A percentile compares a stretch with the other conserved stretches of the same genome.
Evolutionary conservation across 1,284 basidiomycete genomes (phyloP).

Genomic region (Takashimella koratensis): DNA sequence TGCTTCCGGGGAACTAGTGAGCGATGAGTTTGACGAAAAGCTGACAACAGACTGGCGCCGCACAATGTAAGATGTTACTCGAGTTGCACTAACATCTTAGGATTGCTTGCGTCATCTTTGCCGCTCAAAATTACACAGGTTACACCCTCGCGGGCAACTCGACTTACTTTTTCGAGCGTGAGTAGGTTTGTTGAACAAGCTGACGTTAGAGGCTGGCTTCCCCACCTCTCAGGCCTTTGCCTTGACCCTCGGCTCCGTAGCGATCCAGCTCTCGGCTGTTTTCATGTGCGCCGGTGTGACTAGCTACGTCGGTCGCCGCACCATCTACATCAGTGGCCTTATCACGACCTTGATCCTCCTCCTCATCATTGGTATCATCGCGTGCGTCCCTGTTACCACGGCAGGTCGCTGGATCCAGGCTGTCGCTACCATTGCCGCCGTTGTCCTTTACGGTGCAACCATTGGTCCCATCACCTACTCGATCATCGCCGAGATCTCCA

Average conservation of each 20-base stretch:
- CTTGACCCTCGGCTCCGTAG: neutral
- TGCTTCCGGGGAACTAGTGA: constrained; percentile 49
- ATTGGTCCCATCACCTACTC: constrained; percentile 24
- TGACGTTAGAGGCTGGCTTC: no score
- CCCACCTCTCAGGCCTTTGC: no score
- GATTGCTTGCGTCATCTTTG: constrained; percentile 45
- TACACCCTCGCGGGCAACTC: constrained; percentile 36
- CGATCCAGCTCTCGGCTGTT: neutral
- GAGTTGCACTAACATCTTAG: no score
- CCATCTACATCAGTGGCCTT: constrained; percentile 1
- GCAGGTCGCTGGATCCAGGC: neutral
- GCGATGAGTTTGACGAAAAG: constrained; percentile 49
- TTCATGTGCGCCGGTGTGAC: neutral
- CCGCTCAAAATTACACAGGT: constrained; percentile 41
- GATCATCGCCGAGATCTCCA: constrained; percentile 10
- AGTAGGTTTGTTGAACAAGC: no score
- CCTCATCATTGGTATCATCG: constrained; percentile 1
- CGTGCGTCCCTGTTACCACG: neutral
- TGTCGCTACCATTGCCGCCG: constrained; percentile 3
- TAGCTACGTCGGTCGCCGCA: constrained; percentile 1
- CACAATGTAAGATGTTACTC: no score
- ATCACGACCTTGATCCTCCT: neutral
- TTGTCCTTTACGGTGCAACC: constrained; percentile 26
- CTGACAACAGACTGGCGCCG: no score
- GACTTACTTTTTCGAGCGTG: constrained; percentile 37